Conservation (phyloP, 1,284 basidiomycete species). For the Ceratobasidium sp. region DNA sequence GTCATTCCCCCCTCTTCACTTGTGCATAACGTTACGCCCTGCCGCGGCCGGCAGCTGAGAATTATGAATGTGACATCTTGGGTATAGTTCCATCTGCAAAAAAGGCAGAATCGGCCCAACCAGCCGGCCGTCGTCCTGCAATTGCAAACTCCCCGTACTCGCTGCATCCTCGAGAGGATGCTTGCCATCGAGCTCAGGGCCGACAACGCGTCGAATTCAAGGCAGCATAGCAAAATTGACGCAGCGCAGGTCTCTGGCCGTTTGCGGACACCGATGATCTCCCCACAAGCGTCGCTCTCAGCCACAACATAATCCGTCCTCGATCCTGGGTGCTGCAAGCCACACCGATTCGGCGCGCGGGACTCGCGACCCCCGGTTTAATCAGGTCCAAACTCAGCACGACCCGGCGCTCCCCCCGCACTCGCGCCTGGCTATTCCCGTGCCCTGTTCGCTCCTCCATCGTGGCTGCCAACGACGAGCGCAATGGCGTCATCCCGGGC, state of each 20-base stretch:
- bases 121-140: not conserved
- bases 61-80: not conserved
- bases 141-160: not conserved
- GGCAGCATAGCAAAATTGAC: not conserved
- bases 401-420: not conserved
- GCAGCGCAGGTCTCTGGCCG: not conserved
- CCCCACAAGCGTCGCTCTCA: not conserved
- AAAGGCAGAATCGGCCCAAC: not conserved
- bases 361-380: no score
- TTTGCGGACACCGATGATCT: not conserved
- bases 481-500: not conserved
- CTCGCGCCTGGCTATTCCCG: not conserved
- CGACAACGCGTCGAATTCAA: constrained; percentile 6
- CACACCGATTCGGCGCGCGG: not conserved
- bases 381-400: constrained; percentile 1
- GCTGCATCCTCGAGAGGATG: not conserved
- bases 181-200: constrained; percentile 14
- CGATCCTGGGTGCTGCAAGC: not conserved
- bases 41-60: not conserved
- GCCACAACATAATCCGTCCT: not conserved
- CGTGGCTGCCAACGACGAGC: not conserved
- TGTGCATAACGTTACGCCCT: no score
- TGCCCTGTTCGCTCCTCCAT: not conserved
- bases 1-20: no score
- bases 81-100: constrained; percentile 1